Conservation (phyloP, 345 rosid species). For the Citrus australasica region DNA sequence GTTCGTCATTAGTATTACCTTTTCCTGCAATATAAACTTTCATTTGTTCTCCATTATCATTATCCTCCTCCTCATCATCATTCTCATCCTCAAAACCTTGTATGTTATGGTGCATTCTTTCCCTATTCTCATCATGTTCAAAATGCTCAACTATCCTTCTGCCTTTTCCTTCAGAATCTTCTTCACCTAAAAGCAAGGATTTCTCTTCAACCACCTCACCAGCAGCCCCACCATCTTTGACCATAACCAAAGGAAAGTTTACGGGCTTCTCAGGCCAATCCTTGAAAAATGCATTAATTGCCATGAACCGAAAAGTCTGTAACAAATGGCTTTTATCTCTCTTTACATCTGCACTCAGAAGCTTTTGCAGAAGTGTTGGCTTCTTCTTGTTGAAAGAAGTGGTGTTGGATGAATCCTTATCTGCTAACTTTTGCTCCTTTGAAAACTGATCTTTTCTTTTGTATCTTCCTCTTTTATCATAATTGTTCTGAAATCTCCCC, state of each 20-base stretch:
- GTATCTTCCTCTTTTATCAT: conserved; percentile 44
- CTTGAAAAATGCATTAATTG: conserved; percentile 58
- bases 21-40: conserved; percentile 1
- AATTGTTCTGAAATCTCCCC: conserved; percentile 36
- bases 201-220: conserved; percentile 28
- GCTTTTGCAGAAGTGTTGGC: conserved; percentile 80
- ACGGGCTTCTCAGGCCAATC: conserved; percentile 61
- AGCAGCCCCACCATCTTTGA: conserved; percentile 44
- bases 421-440: conserved; percentile 27
- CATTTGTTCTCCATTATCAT: conserved; percentile 6
- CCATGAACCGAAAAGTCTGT: conserved; percentile 78
- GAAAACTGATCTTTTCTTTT: conserved; percentile 29
- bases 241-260: conserved; percentile 49
- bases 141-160: conserved; percentile 9
- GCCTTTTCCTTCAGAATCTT: conserved; percentile 10
- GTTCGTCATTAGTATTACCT: background rate
- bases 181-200: conserved; percentile 11
- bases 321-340: conserved; percentile 59
- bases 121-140: background rate
- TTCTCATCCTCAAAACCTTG: conserved; percentile 10
- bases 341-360: conserved; percentile 64
- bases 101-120: background rate
- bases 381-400: conserved; percentile 31
- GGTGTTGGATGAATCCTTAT: conserved; percentile 23
- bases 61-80: background rate